Evolutionary conservation across 805 yeast genomes (phyloP).

Genomic region (Barnettozyma vustinii): DNA sequence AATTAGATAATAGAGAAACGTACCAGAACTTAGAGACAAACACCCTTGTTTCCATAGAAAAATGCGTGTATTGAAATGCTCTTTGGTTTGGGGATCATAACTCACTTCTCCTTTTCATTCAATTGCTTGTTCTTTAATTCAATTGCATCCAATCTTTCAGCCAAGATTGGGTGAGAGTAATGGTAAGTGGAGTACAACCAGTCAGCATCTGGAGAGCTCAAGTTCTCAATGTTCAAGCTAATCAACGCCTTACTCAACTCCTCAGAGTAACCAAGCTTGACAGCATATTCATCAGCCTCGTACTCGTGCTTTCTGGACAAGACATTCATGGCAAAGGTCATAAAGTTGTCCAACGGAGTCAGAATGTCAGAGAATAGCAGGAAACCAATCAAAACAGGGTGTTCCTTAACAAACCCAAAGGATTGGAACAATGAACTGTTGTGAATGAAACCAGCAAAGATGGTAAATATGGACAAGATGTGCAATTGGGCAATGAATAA

Average conservation of each 20-base stretch:
- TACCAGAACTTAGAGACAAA: too few species aligned
- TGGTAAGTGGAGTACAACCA: conserved; percentile 84
- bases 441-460: conserved; percentile 75
- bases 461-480: conserved; percentile 55
- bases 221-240: conserved; percentile 71
- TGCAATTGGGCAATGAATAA: conserved; percentile 61
- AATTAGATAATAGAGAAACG: background rate
- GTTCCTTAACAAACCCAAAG: conserved; percentile 63
- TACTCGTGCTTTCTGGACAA: conserved; percentile 85
- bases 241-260: conserved; percentile 70
- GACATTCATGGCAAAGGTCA: conserved; percentile 62
- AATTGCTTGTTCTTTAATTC: conserved; percentile 28
- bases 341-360: conserved; percentile 67
- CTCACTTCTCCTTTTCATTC: conserved; percentile 16
- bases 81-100: background rate
- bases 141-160: conserved; percentile 82
- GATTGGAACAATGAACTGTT: conserved; percentile 73
- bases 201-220: conserved; percentile 84
- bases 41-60: too few species aligned
- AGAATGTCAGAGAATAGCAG: conserved; percentile 71
- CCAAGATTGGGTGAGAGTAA: conserved; percentile 85
- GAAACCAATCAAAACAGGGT: conserved; percentile 80
- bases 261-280: conserved; percentile 61
- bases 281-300: conserved; percentile 89
- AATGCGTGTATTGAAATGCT: background rate